phyloP scores from a whole-genome alignment of 1,139 yeast species.

The Saccharomyces hybrid region DNA sequence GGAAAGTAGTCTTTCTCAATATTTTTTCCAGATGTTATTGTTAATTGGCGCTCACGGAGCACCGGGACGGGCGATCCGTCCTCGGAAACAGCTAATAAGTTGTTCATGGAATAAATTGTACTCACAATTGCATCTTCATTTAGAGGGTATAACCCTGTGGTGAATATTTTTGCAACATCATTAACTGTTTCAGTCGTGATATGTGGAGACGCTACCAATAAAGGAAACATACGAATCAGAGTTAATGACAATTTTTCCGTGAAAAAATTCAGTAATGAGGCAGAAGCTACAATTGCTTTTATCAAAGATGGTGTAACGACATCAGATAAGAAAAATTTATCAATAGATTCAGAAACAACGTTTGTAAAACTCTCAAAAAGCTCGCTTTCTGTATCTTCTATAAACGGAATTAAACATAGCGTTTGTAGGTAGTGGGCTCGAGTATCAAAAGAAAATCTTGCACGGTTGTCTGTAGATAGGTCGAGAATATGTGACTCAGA shows the following conservation, averaged over 20 bases:
- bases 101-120: slow-evolving; percentile 77
- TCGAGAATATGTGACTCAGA: slow-evolving; percentile 12
- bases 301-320: slow-evolving; percentile 32
- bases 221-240: slow-evolving; percentile 27
- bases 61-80: slow-evolving; percentile 33
- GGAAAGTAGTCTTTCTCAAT: not conserved
- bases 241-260: slow-evolving; percentile 28
- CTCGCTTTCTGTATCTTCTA: slow-evolving; percentile 7
- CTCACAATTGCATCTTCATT: slow-evolving; percentile 76
- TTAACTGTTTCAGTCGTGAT: slow-evolving; percentile 22
- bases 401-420: slow-evolving; percentile 21
- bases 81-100: slow-evolving; percentile 56
- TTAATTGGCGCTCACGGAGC: slow-evolving; percentile 32
- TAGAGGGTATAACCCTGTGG: slow-evolving; percentile 39
- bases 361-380: slow-evolving; percentile 13
- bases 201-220: slow-evolving; percentile 29
- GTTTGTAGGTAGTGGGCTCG: slow-evolving; percentile 17
- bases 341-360: slow-evolving; percentile 16
- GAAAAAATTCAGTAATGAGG: slow-evolving; percentile 28
- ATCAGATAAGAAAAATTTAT: slow-evolving; percentile 18
- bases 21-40: slow-evolving; percentile 20
- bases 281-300: slow-evolving; percentile 32
- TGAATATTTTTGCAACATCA: slow-evolving; percentile 36
- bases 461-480: slow-evolving; percentile 25
- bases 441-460: slow-evolving; percentile 20